These are phyloP conservation scores for Glycine latifolia DNA, from an alignment of 306 rosid species.

Conservation along the genomic window DNA sequence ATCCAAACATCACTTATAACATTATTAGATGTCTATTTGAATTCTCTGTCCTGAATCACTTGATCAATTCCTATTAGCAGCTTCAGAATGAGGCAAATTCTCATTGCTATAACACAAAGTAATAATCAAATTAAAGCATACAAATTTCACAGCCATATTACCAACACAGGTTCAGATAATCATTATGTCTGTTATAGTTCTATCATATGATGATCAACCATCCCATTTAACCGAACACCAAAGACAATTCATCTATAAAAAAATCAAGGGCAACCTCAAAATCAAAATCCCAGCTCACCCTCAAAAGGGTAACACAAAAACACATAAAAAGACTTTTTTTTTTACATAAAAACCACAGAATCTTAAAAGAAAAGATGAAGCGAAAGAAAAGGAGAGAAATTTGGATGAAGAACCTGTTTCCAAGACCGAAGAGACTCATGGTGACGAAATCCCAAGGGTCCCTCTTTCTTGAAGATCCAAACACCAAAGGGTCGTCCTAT, in stretches of 20 bases:
- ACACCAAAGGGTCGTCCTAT: conserved; percentile 42
- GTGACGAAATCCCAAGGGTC: conserved; percentile 52
- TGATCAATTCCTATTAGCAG: conserved; percentile 38
- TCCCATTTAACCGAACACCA: neutral
- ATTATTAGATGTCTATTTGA: conserved; percentile 17
- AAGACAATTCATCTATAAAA: neutral
- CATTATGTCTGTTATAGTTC: neutral
- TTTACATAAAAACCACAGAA: neutral
- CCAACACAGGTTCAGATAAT: neutral
- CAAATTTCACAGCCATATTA: conserved; percentile 14
- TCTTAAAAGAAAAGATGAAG: neutral
- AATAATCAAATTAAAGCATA: conserved; percentile 39
- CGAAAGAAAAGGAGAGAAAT: neutral
- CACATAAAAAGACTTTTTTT: neutral
- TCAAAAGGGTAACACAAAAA: conserved; percentile 5
- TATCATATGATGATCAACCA: conserved; percentile 26
- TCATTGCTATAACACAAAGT: conserved; percentile 24
- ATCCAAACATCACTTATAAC: neutral
- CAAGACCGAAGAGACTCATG: conserved; percentile 97
- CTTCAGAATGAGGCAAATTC: conserved; percentile 1
- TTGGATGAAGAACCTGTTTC: conserved; percentile 69
- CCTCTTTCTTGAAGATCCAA: conserved; percentile 57
- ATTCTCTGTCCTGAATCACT: conserved; percentile 8
- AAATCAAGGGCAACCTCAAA: neutral
- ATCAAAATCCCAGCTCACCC: conserved; percentile 36